These are phyloP conservation scores for Eutypa lata DNA, from an alignment of 2,329 filamentous ascomycete species.

Conservation along the genomic window DNA sequence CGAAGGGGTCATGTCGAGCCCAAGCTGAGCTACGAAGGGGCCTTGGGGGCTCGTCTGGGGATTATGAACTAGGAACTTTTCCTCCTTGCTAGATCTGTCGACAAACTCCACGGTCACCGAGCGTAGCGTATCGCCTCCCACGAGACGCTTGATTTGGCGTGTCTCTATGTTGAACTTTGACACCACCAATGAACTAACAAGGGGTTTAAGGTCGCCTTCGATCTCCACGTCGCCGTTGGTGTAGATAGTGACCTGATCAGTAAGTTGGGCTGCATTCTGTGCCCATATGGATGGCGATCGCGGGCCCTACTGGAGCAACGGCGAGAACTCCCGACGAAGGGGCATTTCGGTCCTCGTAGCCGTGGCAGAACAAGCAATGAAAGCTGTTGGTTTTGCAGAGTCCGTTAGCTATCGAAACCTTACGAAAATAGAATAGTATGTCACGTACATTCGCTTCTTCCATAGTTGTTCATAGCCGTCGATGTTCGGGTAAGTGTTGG, in stretches of 20 bases:
- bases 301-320: neutral
- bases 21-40: conserved; percentile 14
- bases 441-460: conserved; percentile 42
- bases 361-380: conserved; percentile 58
- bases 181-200: neutral
- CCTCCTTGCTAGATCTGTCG: conserved; percentile 14
- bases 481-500: conserved; percentile 47
- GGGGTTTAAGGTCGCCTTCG: conserved; percentile 1
- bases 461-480: conserved; percentile 52
- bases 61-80: conserved; percentile 19
- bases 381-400: conserved; percentile 33
- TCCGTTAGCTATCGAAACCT: conserved; percentile 1
- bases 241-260: conserved; percentile 14
- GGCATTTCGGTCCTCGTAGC: conserved; percentile 51
- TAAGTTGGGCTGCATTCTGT: conserved; percentile 5
- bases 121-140: neutral
- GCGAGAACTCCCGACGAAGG: conserved; percentile 13
- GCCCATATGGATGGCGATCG: conserved; percentile 5
- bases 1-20: conserved; percentile 8
- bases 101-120: conserved; percentile 15
- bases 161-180: neutral
- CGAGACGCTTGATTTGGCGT: conserved; percentile 16
- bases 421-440: neutral
- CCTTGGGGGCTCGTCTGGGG: conserved; percentile 15
- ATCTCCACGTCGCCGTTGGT: conserved; percentile 12